Evolutionary conservation across 805 yeast species (phyloP).

Genomic region (Ogataea corticis): DNA sequence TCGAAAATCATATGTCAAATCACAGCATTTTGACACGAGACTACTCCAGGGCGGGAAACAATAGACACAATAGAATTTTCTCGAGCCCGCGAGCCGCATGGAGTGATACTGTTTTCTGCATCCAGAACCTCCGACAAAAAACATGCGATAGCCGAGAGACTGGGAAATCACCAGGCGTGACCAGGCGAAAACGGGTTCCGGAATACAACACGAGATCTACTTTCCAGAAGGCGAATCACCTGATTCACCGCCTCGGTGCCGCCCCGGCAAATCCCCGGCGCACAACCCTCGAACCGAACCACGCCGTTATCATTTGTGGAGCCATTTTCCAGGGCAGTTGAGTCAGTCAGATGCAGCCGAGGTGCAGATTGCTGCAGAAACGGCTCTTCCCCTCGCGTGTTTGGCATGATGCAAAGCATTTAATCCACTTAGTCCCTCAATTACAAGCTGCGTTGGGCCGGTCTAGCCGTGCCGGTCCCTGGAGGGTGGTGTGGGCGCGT

Average conservation of each 20-base stretch:
- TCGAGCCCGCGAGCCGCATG: constrained; percentile 3
- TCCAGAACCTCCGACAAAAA: background rate
- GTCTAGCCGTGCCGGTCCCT: background rate
- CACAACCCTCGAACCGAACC: too few species aligned
- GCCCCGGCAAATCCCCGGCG: too few species aligned
- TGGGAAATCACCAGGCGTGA: background rate
- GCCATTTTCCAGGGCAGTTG: constrained; percentile 5
- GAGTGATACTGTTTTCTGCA: background rate
- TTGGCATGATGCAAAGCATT: background rate
- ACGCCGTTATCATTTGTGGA: background rate
- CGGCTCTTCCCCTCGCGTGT: background rate
- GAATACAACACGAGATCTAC: too few species aligned
- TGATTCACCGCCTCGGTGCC: background rate
- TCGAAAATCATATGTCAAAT: constrained; percentile 4
- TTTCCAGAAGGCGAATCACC: background rate
- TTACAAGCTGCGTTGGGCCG: background rate
- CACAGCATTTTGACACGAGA: background rate
- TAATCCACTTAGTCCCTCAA: too few species aligned
- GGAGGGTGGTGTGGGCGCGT: background rate
- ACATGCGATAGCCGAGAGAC: too few species aligned
- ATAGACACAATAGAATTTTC: background rate
- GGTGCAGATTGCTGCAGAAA: background rate
- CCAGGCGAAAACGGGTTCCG: too few species aligned
- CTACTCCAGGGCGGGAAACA: background rate
- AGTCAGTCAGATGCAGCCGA: background rate